phyloP scores from a whole-genome alignment of 805 yeast species.

The Metschnikowia bowlesiae region DNA sequence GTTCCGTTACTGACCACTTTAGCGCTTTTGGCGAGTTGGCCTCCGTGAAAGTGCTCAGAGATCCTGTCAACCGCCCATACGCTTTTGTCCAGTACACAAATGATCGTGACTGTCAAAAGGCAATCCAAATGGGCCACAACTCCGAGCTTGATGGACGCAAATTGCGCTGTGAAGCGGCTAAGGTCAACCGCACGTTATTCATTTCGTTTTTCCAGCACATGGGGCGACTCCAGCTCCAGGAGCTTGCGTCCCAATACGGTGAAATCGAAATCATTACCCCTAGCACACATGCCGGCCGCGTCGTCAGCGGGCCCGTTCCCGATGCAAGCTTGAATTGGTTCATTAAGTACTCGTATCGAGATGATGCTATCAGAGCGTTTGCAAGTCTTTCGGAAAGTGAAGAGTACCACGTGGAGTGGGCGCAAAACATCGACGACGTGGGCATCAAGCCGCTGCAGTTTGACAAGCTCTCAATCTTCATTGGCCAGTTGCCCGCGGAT shows the following conservation, averaged over 20 bases:
- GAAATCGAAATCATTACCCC: constrained; percentile 64
- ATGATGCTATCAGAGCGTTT: constrained; percentile 83
- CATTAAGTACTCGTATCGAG: constrained; percentile 72
- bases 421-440: constrained; percentile 63
- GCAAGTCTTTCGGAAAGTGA: constrained; percentile 57
- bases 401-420: constrained; percentile 73
- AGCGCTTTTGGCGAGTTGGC: constrained; percentile 65
- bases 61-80: constrained; percentile 76
- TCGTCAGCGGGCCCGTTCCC: constrained; percentile 8
- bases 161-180: constrained; percentile 85
- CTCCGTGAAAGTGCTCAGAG: constrained; percentile 78
- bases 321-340: constrained; percentile 52
- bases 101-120: constrained; percentile 65
- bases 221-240: constrained; percentile 31
- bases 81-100: constrained; percentile 84
- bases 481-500: constrained; percentile 62
- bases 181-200: constrained; percentile 82
- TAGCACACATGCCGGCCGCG: constrained; percentile 33
- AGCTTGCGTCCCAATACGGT: constrained; percentile 53
- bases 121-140: constrained; percentile 66
- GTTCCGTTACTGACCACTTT: constrained; percentile 67
- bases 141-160: constrained; percentile 66
- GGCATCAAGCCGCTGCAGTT: constrained; percentile 24
- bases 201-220: constrained; percentile 34
- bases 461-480: constrained; percentile 71